A percentile compares a stretch with the other conserved stretches of the same genome.
Conservation (phyloP, 1,139 yeast genomes). For the Kodamaea derodonti region DNA sequence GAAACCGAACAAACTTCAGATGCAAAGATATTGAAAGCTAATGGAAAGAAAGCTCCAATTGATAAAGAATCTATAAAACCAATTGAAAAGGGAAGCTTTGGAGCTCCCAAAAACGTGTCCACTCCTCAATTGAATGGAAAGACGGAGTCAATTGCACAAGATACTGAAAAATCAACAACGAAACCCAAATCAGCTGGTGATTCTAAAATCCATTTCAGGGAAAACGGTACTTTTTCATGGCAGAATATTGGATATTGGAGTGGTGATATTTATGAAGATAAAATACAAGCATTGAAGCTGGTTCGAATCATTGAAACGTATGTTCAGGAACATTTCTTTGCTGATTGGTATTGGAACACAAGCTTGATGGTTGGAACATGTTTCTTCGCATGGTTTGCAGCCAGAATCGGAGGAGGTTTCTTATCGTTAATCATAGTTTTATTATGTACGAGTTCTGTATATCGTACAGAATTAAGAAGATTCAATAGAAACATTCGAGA, state of each 20-base stretch:
- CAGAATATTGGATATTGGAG: slow-evolving; percentile 42
- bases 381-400: slow-evolving; percentile 63
- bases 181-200: neutral
- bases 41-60: neutral
- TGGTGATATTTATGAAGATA: slow-evolving; percentile 19
- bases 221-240: slow-evolving; percentile 35
- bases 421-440: slow-evolving; percentile 56
- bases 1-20: neutral
- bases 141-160: neutral
- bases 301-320: slow-evolving; percentile 48
- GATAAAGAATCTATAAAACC: neutral
- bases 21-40: neutral
- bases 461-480: slow-evolving; percentile 67
- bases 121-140: neutral
- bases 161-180: neutral
- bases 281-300: slow-evolving; percentile 21
- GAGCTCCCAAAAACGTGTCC: neutral
- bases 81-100: neutral
- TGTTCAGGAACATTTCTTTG: slow-evolving; percentile 61
- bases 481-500: slow-evolving; percentile 70
- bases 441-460: slow-evolving; percentile 60
- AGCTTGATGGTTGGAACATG: slow-evolving; percentile 65
- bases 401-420: slow-evolving; percentile 53
- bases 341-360: slow-evolving; percentile 72
- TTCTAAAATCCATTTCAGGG: neutral